phyloP scores from a whole-genome alignment of 441 rosid species.

The Lepidium campestre region DNA sequence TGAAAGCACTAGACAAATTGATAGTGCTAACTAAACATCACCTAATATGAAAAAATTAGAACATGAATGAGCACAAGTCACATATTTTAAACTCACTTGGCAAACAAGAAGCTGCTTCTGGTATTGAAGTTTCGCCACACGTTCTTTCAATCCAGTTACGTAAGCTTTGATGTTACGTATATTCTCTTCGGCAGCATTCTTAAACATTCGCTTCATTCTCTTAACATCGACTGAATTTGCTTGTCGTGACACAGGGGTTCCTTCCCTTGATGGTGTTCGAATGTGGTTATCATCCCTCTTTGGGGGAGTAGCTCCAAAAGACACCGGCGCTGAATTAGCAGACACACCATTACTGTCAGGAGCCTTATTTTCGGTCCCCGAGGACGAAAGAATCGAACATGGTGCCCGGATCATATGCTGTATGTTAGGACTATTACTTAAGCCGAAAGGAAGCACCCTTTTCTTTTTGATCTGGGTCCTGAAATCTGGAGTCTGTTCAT shows the following conservation, averaged over 20 bases:
- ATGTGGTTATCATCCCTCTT: slow-evolving; percentile 28
- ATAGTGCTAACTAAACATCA: too few species aligned
- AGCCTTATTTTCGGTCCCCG: slow-evolving; percentile 71
- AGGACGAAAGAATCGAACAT: slow-evolving; percentile 70
- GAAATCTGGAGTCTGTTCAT: slow-evolving; percentile 47
- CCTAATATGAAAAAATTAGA: not conserved
- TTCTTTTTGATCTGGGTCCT: slow-evolving; percentile 65
- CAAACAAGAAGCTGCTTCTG: slow-evolving; percentile 97
- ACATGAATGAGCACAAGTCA: not conserved
- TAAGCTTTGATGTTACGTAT: slow-evolving; percentile 73
- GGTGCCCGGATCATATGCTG: slow-evolving; percentile 73
- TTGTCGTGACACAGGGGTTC: slow-evolving; percentile 47
- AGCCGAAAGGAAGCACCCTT: slow-evolving; percentile 61
- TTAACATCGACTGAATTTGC: slow-evolving; percentile 77
- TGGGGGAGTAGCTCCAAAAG: slow-evolving; percentile 35
- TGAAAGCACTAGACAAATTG: not conserved
- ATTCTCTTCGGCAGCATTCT: slow-evolving; percentile 92
- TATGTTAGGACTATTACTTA: slow-evolving; percentile 71
- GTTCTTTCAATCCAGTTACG: slow-evolving; percentile 82
- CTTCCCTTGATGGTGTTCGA: slow-evolving; percentile 49
- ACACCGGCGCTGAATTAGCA: slow-evolving; percentile 25
- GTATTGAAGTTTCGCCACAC: slow-evolving; percentile 91
- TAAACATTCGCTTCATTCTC: slow-evolving; percentile 88
- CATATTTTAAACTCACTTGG: slow-evolving; percentile 46
- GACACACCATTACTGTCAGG: slow-evolving; percentile 41